These are phyloP conservation scores for Rhodamnia argentea DNA, from an alignment of 345 rosid species.

Conservation along the genomic window DNA sequence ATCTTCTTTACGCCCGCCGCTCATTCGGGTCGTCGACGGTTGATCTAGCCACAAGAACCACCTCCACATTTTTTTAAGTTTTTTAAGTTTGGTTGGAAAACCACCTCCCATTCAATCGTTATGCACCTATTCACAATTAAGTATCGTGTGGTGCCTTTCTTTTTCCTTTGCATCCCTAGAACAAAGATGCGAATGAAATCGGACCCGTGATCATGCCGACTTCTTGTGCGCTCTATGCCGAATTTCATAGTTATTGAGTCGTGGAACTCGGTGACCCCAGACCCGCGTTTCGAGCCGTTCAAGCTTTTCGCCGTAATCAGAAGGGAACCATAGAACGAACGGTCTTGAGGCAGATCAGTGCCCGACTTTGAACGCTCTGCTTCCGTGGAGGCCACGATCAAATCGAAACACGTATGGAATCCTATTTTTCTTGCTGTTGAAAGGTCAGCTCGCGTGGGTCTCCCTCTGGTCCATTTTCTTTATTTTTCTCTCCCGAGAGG, in stretches of 20 bases:
- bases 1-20: no score
- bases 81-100: not conserved
- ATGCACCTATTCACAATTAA: not conserved
- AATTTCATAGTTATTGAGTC: not conserved
- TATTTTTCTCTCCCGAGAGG: no score
- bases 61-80: not conserved
- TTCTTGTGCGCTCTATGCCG: no score
- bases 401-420: not conserved
- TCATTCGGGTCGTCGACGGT: not conserved
- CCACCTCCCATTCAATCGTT: no score
- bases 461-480: not conserved
- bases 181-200: not conserved
- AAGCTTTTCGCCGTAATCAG: not conserved
- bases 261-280: not conserved
- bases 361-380: not conserved
- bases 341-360: not conserved
- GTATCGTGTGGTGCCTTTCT: not conserved
- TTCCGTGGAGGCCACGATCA: not conserved
- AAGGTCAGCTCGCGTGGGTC: not conserved
- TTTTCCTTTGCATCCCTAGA: not conserved
- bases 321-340: not conserved
- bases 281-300: not conserved
- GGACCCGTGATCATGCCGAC: not conserved
- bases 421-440: no score
- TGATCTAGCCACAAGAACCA: not conserved